Conservation (phyloP, 345 rosid genomes). For the Diplotaxis tenuifolia region DNA sequence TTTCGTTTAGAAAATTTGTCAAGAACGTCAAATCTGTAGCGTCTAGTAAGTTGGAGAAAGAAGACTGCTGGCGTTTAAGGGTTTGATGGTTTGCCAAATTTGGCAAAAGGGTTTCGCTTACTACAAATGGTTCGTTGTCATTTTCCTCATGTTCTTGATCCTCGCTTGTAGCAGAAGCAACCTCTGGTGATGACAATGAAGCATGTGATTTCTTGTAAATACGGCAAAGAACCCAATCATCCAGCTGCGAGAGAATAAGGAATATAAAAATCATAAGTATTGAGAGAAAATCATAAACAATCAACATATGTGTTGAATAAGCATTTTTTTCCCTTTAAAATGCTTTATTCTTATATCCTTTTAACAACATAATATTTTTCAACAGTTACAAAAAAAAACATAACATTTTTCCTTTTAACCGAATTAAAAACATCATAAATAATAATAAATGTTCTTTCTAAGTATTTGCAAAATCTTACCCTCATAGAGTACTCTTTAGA, state of each 20-base stretch:
- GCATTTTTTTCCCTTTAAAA: neutral
- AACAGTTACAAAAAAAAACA: too few relatives aligned
- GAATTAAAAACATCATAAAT: neutral
- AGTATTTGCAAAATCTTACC: constrained; percentile 43
- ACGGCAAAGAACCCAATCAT: constrained; percentile 99
- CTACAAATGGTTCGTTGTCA: constrained; percentile 34
- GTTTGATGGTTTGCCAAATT: constrained; percentile 30
- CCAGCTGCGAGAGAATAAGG: constrained; percentile 50
- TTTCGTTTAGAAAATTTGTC: constrained; percentile 57
- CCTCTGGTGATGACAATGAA: constrained; percentile 42
- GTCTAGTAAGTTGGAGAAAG: constrained; percentile 71
- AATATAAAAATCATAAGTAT: neutral
- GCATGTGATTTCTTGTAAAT: constrained; percentile 78
- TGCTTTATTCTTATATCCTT: neutral
- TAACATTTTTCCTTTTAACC: neutral
- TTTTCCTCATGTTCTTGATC: constrained; percentile 67
- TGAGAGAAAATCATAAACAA: neutral
- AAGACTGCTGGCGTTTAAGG: constrained; percentile 62
- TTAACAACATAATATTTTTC: too few relatives aligned
- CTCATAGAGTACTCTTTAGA: constrained; percentile 84
- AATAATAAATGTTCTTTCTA: neutral
- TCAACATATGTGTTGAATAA: neutral
- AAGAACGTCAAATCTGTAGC: constrained; percentile 67
- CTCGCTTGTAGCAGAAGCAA: constrained; percentile 38
- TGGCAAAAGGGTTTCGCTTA: constrained; percentile 35